A percentile compares a stretch with the other conserved stretches of the same genome.
phyloP scores from a whole-genome alignment of 225 moss, liverwort and hornwort species.

The Physcomitrium patens region DNA sequence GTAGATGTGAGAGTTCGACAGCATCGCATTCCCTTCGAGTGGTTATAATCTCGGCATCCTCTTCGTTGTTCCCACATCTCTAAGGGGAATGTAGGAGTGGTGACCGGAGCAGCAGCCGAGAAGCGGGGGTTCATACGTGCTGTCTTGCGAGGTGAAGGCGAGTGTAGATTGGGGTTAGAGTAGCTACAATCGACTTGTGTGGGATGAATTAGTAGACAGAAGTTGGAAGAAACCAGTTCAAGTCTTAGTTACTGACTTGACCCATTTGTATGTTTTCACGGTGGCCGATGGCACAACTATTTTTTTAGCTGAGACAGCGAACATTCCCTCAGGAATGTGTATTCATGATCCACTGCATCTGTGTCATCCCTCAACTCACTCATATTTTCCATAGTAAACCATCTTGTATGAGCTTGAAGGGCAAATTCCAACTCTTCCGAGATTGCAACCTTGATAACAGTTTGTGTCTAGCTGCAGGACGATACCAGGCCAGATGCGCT shows the following conservation, averaged over 20 bases:
- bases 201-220: constrained; percentile 16
- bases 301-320: constrained; percentile 58
- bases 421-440: too few species aligned
- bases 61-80: constrained; percentile 32
- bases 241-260: constrained; percentile 37
- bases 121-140: constrained; percentile 24
- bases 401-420: too few species aligned
- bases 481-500: too few species aligned
- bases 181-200: constrained; percentile 25
- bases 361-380: not conserved
- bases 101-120: constrained; percentile 22
- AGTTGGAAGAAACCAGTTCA: constrained; percentile 27
- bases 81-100: constrained; percentile 27
- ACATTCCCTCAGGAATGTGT: constrained; percentile 28
- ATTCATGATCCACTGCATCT: constrained; percentile 15
- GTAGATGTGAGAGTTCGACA: constrained; percentile 37
- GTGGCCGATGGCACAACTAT: constrained; percentile 43
- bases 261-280: constrained; percentile 54
- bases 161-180: constrained; percentile 44
- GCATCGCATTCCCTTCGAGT: constrained; percentile 25
- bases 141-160: constrained; percentile 39
- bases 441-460: too few species aligned
- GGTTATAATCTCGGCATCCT: constrained; percentile 27
- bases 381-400: too few species aligned
- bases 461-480: too few species aligned